Conservation (phyloP, 1,284 basidiomycete genomes). For the Moesziomyces antarcticus region DNA sequence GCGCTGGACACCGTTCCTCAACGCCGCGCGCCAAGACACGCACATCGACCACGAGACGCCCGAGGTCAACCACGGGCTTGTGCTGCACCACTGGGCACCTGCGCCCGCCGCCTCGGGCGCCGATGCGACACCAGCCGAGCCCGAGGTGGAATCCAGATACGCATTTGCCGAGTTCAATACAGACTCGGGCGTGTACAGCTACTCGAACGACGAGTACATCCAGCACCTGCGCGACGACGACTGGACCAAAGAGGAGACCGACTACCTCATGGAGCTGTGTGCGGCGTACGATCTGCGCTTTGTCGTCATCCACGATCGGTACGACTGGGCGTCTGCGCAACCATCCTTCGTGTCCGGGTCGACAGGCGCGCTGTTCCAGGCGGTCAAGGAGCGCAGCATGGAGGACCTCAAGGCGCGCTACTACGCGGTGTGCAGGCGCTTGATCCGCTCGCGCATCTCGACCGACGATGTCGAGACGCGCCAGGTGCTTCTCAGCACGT, state of each 20-base stretch:
- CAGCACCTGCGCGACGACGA: constrained; percentile 81
- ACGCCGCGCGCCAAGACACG: constrained; percentile 59
- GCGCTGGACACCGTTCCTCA: constrained; percentile 60
- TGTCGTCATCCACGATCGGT: constrained; percentile 90
- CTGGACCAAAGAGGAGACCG: constrained; percentile 95
- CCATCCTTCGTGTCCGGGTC: constrained; percentile 12
- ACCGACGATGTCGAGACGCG: constrained; percentile 60
- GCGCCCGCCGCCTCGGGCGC: constrained; percentile 7
- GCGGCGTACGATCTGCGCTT: constrained; percentile 88
- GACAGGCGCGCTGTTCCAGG: background rate
- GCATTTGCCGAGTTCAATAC: constrained; percentile 84
- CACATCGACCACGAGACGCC: constrained; percentile 35
- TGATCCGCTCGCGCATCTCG: constrained; percentile 78
- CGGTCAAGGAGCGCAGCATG: constrained; percentile 44
- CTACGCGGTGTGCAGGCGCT: constrained; percentile 88
- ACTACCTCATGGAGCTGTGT: constrained; percentile 86
- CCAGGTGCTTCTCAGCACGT: constrained; percentile 62
- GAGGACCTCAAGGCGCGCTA: constrained; percentile 96
- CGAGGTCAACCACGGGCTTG: constrained; percentile 47
- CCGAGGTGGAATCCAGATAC: constrained; percentile 65
- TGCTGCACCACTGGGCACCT: constrained; percentile 61
- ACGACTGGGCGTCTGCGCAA: constrained; percentile 73
- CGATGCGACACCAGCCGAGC: constrained; percentile 5
- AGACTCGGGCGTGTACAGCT: constrained; percentile 77
- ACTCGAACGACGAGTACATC: constrained; percentile 91